A percentile compares a stretch with the other conserved stretches of the same genome.
Conservation (phyloP, 768 basidiomycete species). For the Sarcomyxa edulis region DNA sequence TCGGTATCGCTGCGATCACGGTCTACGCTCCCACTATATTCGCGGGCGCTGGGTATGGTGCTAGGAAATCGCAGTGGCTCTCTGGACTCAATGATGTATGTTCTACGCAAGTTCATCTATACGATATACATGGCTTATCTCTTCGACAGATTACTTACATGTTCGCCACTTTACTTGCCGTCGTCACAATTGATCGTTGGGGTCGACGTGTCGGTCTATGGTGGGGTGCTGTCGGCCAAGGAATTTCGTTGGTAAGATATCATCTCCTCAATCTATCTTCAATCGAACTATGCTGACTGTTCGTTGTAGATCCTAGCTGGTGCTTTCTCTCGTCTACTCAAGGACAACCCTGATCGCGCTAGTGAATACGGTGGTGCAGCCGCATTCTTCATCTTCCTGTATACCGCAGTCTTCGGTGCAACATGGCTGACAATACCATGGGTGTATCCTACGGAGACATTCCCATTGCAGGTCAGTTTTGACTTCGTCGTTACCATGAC, state of each 20-base stretch:
- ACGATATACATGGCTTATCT: too few species aligned
- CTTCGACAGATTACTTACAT: too few species aligned
- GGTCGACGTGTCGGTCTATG: slow-evolving; percentile 37
- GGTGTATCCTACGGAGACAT: slow-evolving; percentile 32
- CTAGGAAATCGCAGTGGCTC: slow-evolving; percentile 38
- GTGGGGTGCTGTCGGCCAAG: slow-evolving; percentile 41
- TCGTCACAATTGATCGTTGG: too few species aligned
- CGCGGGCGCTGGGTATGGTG: slow-evolving; percentile 34
- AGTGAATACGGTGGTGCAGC: slow-evolving; percentile 35
- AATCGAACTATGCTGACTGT: not conserved
- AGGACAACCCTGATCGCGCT: slow-evolving; percentile 33
- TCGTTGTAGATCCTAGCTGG: slow-evolving; percentile 30
- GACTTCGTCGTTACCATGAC: too few species aligned
- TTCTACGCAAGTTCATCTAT: not conserved
- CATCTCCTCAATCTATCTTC: not conserved
- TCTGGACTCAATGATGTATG: slow-evolving; percentile 38
- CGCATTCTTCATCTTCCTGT: slow-evolving; percentile 38
- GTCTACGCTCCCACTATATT: slow-evolving; percentile 42
- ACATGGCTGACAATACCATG: slow-evolving; percentile 43
- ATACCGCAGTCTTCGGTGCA: slow-evolving; percentile 37
- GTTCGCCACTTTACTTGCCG: too few species aligned
- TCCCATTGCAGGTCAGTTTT: slow-evolving; percentile 37
- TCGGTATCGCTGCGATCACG: slow-evolving; percentile 40
- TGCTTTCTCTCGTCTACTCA: slow-evolving; percentile 33
- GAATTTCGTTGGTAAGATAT: slow-evolving; percentile 20